Evolutionary conservation across 805 yeast genomes (phyloP).

Genomic region (Kuraishia piskuri): DNA sequence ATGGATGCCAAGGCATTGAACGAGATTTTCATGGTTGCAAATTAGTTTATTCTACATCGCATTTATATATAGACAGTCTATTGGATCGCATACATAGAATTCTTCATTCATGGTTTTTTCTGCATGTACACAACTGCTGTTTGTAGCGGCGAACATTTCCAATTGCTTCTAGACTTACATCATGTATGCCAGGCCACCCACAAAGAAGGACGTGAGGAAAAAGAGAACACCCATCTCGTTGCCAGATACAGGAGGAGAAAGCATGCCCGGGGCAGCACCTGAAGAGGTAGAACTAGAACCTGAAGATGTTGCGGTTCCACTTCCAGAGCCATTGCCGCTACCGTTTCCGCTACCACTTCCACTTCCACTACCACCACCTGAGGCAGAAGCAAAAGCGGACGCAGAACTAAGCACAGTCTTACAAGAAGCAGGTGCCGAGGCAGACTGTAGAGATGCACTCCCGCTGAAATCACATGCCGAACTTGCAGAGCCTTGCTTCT

Average conservation of each 20-base stretch:
- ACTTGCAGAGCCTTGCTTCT: constrained; percentile 28
- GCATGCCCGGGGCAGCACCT: constrained; percentile 5
- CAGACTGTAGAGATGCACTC: constrained; percentile 44
- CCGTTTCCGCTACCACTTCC: constrained; percentile 11
- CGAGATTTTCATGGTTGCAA: constrained; percentile 79
- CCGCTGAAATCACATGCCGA: constrained; percentile 70
- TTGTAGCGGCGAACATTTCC: too few relatives aligned
- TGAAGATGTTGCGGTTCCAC: constrained; percentile 16
- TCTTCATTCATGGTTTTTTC: neutral
- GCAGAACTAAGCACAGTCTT: constrained; percentile 36
- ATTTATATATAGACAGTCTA: neutral
- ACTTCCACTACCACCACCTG: constrained; percentile 19
- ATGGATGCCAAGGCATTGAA: constrained; percentile 83
- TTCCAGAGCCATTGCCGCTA: constrained; percentile 12
- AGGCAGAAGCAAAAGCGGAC: constrained; percentile 29
- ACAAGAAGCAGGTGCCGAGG: constrained; percentile 40
- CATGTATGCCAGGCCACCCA: constrained; percentile 35
- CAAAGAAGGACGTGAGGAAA: constrained; percentile 26
- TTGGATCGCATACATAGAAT: neutral
- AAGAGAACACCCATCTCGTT: constrained; percentile 23
- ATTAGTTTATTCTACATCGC: neutral
- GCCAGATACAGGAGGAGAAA: constrained; percentile 7
- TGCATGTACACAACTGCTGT: neutral
- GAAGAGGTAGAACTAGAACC: constrained; percentile 19
- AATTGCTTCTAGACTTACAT: neutral